Evolutionary conservation across 495 filamentous ascomycete genomes (phyloP).

Genomic region (Cairneyella variabilis): DNA sequence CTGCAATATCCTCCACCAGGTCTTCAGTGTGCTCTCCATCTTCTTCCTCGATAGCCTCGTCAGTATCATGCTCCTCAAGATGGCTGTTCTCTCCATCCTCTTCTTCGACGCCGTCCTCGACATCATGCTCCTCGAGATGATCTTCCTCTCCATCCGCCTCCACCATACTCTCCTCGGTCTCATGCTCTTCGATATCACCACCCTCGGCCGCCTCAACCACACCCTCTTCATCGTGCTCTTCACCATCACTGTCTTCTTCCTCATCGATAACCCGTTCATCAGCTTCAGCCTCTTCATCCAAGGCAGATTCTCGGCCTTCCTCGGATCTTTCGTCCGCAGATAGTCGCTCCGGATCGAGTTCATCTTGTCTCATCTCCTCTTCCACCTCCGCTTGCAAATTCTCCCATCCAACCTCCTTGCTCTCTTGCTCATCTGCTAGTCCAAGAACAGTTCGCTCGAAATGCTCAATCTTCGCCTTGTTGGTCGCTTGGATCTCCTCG

Average conservation of each 20-base stretch:
- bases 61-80: neutral
- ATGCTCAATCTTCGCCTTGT: slow-evolving; percentile 55
- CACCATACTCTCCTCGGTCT: too few species aligned
- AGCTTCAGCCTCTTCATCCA: slow-evolving; percentile 1
- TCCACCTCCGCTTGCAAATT: slow-evolving; percentile 50
- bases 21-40: neutral
- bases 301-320: slow-evolving; percentile 4
- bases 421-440: slow-evolving; percentile 26
- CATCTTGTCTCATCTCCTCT: slow-evolving; percentile 45
- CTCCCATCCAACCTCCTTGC: slow-evolving; percentile 41
- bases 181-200: slow-evolving; percentile 25
- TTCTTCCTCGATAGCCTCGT: neutral
- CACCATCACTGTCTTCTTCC: slow-evolving; percentile 15
- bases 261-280: slow-evolving; percentile 8
- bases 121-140: slow-evolving; percentile 24
- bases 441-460: slow-evolving; percentile 64
- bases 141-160: too few species aligned
- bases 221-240: slow-evolving; percentile 17
- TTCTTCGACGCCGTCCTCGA: slow-evolving; percentile 14
- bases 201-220: slow-evolving; percentile 25
- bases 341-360: slow-evolving; percentile 10
- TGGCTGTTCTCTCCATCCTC: neutral
- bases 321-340: neutral
- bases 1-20: neutral
- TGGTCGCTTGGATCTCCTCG: slow-evolving; percentile 65